phyloP scores from a whole-genome alignment of 768 basidiomycete genomes.

The Mycena chlorophos region DNA sequence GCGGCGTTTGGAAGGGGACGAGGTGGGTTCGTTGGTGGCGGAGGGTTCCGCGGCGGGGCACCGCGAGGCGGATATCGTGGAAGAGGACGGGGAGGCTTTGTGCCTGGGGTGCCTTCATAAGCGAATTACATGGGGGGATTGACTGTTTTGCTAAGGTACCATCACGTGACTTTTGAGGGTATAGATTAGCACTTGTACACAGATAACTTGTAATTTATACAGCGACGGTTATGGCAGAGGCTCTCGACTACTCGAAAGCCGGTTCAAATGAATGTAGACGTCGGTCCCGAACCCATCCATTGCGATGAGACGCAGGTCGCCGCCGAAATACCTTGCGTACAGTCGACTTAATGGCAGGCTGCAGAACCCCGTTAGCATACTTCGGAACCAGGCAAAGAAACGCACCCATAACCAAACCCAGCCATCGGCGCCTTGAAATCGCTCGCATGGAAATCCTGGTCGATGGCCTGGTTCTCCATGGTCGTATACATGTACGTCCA shows the following conservation, averaged over 20 bases:
- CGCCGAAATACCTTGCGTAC: slow-evolving; percentile 96
- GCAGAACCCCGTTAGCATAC: no score
- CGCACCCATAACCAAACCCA: slow-evolving; percentile 94
- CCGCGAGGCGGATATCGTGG: slow-evolving; percentile 39
- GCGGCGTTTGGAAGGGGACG: neutral
- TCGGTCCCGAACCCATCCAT: slow-evolving; percentile 99
- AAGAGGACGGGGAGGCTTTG: slow-evolving; percentile 42
- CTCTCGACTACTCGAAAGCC: slow-evolving; percentile 79
- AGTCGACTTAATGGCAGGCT: slow-evolving; percentile 87
- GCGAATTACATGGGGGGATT: no score
- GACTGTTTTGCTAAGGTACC: no score
- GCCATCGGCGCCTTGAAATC: slow-evolving; percentile 99
- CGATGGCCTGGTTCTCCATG: slow-evolving; percentile 72
- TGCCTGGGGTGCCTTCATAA: no score
- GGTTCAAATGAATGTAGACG: slow-evolving; percentile 89
- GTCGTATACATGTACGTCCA: slow-evolving; percentile 99
- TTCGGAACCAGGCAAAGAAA: no score
- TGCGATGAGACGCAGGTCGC: slow-evolving; percentile 88
- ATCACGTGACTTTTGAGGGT: no score
- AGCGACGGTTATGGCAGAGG: slow-evolving; percentile 54
- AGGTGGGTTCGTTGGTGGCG: slow-evolving; percentile 2
- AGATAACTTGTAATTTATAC: neutral
- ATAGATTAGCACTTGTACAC: no score
- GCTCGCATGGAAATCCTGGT: slow-evolving; percentile 75
- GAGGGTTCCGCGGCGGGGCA: slow-evolving; percentile 25